Evolutionary conservation across 805 yeast genomes (phyloP), one percentile per base, ranked within the genome.

Genomic region (Pichia paraexigua): DNA sequence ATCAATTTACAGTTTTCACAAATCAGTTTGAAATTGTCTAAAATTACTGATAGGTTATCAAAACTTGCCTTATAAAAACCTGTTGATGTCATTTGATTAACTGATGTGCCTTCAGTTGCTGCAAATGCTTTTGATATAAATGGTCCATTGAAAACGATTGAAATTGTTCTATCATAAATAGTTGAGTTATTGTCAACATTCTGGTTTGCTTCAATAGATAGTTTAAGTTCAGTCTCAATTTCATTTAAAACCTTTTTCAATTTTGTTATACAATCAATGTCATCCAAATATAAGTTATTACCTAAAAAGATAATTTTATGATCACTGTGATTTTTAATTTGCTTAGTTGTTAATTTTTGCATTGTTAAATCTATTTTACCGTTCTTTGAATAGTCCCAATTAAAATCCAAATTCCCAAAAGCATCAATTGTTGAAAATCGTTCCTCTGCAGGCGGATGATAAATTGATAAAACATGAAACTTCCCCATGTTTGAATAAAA

Each of bases 371-470:
- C 92, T 9, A 89, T 72, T 56, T 88, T 78, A 18, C 82, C 64
- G 42, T 56, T 58, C 35, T 57, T 58, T 10, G 61, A 55, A 40
- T 53, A 60, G 10, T 58, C 52, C 43, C 63, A 56, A 20, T 58
- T 60, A 57, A 90, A 83, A 65, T 94, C 98, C 24, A 87, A 59
- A 57, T 85, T 77, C 1, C 96, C 98, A 53, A 82, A 82, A 1
- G 84, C 83, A 25, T 85, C 91, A 51, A 82, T 61, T 1, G 95
- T 75, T 0, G 62, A 66, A 10, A 76, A 82, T 53, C 97, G 73
- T 56, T 78, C 73, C 63, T 94, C 99, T 3, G 89, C 84, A 0
- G 94, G 90, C 3, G 99, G 98, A 53, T 89, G 96, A 3, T 86
- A 85, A 47, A 94, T 74, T 5, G 85, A 77, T 28, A 85, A 76